These are phyloP conservation scores for Phytophthora pini DNA, from an alignment of 352 stramenopile genomes.

Conservation along the genomic window DNA sequence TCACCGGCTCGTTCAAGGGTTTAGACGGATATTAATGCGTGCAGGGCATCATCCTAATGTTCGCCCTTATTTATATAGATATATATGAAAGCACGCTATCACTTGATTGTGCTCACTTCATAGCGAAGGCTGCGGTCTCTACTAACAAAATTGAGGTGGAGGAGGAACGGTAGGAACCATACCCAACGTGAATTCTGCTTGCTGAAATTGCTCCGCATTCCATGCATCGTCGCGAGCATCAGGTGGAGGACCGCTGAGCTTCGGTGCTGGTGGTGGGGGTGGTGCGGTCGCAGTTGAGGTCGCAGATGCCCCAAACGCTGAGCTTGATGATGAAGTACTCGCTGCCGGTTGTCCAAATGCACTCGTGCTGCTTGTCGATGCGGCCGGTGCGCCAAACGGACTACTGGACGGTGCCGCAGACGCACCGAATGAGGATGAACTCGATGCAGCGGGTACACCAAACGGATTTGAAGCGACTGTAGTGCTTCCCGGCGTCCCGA, in stretches of 20 bases:
- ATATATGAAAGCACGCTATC: constrained; percentile 24
- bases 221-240: constrained; percentile 63
- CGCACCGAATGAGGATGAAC: constrained; percentile 30
- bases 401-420: constrained; percentile 29
- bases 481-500: constrained; percentile 21
- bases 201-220: constrained; percentile 68
- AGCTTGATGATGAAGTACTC: constrained; percentile 20
- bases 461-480: constrained; percentile 25
- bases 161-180: constrained; percentile 71
- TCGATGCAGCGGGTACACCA: constrained; percentile 20
- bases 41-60: constrained; percentile 9
- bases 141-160: constrained; percentile 57
- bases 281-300: constrained; percentile 9
- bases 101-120: constrained; percentile 8
- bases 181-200: constrained; percentile 56
- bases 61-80: constrained; percentile 39
- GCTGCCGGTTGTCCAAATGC: constrained; percentile 8
- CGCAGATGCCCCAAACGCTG: constrained; percentile 19
- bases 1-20: constrained; percentile 34
- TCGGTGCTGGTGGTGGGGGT: constrained; percentile 15
- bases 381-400: constrained; percentile 39
- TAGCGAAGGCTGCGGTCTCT: constrained; percentile 2
- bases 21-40: constrained; percentile 40
- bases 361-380: constrained; percentile 13
- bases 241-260: constrained; percentile 24